Percentiles rank a stretch among this genome's conserved stretches.
Evolutionary conservation across 805 yeast genomes (phyloP).

Genomic region (Myxozyma udenii): DNA sequence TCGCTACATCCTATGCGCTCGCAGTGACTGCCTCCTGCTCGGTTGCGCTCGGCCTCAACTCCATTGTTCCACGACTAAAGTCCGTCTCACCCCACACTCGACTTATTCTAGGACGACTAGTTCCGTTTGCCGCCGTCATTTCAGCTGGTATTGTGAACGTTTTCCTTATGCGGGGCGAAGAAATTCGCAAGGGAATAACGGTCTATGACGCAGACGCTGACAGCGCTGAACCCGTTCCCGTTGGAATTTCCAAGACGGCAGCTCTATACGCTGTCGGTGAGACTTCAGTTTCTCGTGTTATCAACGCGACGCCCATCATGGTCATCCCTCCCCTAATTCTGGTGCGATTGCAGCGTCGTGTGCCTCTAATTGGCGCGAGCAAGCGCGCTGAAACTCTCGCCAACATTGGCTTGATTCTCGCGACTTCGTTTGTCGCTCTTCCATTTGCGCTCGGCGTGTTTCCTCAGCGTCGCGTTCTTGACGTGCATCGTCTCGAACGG

Average conservation of each 20-base stretch:
- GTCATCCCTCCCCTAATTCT: constrained; percentile 87
- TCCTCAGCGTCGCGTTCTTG: constrained; percentile 78
- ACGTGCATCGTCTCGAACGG: constrained; percentile 59
- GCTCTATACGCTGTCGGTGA: constrained; percentile 94
- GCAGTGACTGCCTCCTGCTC: constrained; percentile 95
- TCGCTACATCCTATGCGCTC: constrained; percentile 71
- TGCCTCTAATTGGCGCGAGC: constrained; percentile 51
- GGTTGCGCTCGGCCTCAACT: constrained; percentile 89
- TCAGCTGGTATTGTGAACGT: constrained; percentile 95
- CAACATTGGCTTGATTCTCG: constrained; percentile 82
- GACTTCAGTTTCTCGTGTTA: constrained; percentile 91
- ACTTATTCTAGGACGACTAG: constrained; percentile 74
- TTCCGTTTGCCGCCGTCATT: constrained; percentile 98
- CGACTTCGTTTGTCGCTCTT: constrained; percentile 78
- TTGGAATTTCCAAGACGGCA: constrained; percentile 77
- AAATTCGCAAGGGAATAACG: constrained; percentile 58
- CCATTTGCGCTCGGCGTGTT: constrained; percentile 95
- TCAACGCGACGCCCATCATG: constrained; percentile 97
- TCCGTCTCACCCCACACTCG: constrained; percentile 66
- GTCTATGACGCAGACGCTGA: constrained; percentile 41
- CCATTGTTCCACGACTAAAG: constrained; percentile 82
- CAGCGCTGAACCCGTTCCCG: constrained; percentile 28
- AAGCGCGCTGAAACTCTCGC: constrained; percentile 60
- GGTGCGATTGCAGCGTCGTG: constrained; percentile 71
- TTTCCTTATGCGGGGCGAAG: constrained; percentile 95